phyloP scores from a whole-genome alignment of 2,329 filamentous ascomycete genomes.

The Fusarium heterosporum region DNA sequence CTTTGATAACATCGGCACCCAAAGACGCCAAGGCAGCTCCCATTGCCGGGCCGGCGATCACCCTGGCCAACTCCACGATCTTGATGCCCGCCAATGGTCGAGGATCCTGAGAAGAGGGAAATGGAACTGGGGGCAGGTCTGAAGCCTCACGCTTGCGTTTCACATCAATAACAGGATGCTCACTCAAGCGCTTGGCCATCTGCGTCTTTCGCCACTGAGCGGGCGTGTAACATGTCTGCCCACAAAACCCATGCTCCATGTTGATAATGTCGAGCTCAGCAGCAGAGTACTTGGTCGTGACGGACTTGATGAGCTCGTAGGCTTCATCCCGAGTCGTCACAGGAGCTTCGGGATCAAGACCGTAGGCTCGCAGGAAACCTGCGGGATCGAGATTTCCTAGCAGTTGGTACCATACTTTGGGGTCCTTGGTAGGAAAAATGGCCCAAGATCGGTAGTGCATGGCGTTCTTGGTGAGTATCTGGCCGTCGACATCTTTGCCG shows the following conservation, averaged over 20 bases:
- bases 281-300: not conserved
- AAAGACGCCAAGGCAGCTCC: not conserved
- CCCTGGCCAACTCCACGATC: not conserved
- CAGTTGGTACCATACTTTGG: conserved; percentile 61
- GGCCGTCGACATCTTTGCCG: not conserved
- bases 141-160: not conserved
- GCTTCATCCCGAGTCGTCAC: not conserved
- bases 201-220: not conserved
- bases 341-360: not conserved
- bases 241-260: not conserved
- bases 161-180: not conserved
- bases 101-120: not conserved
- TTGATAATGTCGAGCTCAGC: not conserved
- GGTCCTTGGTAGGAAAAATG: conserved; percentile 60
- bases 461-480: not conserved
- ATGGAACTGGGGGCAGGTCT: not conserved
- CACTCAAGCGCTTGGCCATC: not conserved
- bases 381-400: conserved; percentile 58
- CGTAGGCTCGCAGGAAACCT: not conserved
- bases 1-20: not conserved
- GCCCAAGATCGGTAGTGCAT: not conserved
- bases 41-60: not conserved
- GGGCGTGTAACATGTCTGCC: not conserved
- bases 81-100: not conserved
- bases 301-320: not conserved